Conservation (phyloP, 2,329 filamentous ascomycete genomes). For the Thielaviopsis cerberus region DNA sequence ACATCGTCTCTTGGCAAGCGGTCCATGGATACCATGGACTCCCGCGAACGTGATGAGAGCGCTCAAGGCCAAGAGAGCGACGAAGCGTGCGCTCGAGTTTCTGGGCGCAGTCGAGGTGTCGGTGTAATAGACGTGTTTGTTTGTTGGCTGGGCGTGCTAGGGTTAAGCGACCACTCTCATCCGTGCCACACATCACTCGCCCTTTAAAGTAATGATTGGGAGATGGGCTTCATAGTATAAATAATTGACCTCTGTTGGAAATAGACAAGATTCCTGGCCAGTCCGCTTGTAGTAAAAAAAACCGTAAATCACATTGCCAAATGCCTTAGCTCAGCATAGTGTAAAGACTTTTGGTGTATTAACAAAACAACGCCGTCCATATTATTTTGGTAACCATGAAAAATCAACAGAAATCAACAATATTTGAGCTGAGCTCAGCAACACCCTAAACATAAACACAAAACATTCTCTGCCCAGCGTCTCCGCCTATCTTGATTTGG, state of each 20-base stretch:
- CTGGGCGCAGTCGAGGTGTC: background rate
- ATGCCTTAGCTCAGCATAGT: no score
- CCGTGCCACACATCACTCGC: no score
- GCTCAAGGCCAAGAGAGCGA: background rate
- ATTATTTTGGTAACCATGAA: conserved; percentile 8
- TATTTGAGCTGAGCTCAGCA: conserved; percentile 1
- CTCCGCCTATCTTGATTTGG: conserved; percentile 20
- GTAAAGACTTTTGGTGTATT: background rate
- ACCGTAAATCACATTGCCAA: no score
- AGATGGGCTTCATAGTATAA: no score
- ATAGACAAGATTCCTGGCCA: no score
- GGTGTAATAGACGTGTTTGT: background rate
- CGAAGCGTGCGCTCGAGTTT: background rate
- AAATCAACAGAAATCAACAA: conserved; percentile 2
- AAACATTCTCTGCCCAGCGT: background rate
- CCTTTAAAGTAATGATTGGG: no score
- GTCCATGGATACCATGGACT: no score
- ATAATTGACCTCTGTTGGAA: no score
- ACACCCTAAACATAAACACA: conserved; percentile 2
- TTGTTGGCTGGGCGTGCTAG: background rate
- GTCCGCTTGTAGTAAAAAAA: no score
- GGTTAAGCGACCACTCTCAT: no score
- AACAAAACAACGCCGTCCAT: conserved; percentile 6
- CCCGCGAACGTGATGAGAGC: no score
- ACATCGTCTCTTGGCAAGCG: no score